Base-by-base conservation (phyloP, 768 basidiomycete species). In the Hericium coralloides region DNA sequence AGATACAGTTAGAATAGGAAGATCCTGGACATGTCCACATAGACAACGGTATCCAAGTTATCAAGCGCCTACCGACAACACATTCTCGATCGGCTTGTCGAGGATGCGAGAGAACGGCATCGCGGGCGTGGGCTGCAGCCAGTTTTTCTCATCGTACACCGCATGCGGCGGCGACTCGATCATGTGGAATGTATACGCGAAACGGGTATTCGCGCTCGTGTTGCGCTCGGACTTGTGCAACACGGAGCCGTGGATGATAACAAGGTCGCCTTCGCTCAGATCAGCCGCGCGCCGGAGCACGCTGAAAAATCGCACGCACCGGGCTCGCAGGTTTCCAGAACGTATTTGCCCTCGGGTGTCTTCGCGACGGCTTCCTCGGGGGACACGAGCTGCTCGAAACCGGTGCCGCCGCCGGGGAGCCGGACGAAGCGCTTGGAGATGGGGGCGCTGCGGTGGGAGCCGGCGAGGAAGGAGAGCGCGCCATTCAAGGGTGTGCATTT, bases 151-250 rank as follows among this genome's bases (percentile, higher is more conserved):
- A 59, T 98, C 95, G 57, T 95, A 97, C 41, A 66, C 71, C 7
- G 83, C 88, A 63, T 78, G 71, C 22, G 82, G 85, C 41, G 79
- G 78, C 18, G 79, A 85, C 65, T 95, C 91, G 50, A 93, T 85
- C 90, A 92, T 92, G 63, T 93, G 95, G 70, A 97, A 98, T 0
- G 97, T 98, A 68, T 98, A 99, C 26, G 95, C 95, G 61, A 85
- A 91, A 55, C 97, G 80, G 1, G 92, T 92, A 59, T 84, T 77
- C 20, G 80, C 74, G 55, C 89, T 92, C 1, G 78, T 79, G 68
- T 99, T 99, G 55, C 82, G 81, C 67, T 92, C 90, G 0, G 90
- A 92, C 68, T 92, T 93, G 73, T 99, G 97, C 59, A 97, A 72
- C 2, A 98, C 92, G 20, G 81, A 79, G 10, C 97, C 97, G 64